Evolutionary conservation across 306 rosid species (phyloP).

Genomic region (Lagenaria siceraria): DNA sequence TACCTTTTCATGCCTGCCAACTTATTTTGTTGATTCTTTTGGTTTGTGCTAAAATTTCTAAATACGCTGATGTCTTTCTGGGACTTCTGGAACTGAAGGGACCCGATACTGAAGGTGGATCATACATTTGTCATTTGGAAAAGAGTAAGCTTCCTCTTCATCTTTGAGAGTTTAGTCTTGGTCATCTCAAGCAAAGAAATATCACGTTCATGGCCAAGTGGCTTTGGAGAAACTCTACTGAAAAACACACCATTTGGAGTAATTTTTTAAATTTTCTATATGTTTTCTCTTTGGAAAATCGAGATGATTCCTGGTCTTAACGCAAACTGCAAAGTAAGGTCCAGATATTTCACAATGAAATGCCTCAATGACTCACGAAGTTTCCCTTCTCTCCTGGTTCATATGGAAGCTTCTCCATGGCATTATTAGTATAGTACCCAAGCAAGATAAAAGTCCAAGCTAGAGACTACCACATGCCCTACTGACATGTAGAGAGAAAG

Average conservation of each 20-base stretch:
- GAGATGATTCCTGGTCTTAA: background rate
- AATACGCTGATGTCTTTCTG: background rate
- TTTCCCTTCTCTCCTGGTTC: background rate
- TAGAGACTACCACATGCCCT: too few relatives aligned
- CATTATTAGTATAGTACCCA: background rate
- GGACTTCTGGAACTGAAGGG: background rate
- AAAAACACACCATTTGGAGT: background rate
- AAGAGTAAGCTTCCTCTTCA: background rate
- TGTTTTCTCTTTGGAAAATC: background rate
- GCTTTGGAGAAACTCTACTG: background rate
- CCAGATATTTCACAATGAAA: background rate
- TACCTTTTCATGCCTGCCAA: too few relatives aligned
- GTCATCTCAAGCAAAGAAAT: background rate
- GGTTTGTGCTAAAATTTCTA: too few relatives aligned
- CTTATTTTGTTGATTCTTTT: too few relatives aligned
- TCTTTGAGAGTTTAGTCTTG: background rate
- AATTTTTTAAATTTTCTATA: background rate
- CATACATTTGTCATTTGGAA: background rate
- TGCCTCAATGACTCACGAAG: background rate
- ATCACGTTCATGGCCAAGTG: background rate
- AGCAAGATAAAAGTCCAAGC: background rate
- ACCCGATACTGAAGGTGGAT: background rate
- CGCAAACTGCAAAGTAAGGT: background rate
- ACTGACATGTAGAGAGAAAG: too few relatives aligned
- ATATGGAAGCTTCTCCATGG: background rate